Percentiles rank a stretch among this genome's conserved stretches.
These are phyloP conservation scores for Paramecium sonneborni DNA, from an alignment of 73 alveolate species.

Conservation along the genomic window DNA sequence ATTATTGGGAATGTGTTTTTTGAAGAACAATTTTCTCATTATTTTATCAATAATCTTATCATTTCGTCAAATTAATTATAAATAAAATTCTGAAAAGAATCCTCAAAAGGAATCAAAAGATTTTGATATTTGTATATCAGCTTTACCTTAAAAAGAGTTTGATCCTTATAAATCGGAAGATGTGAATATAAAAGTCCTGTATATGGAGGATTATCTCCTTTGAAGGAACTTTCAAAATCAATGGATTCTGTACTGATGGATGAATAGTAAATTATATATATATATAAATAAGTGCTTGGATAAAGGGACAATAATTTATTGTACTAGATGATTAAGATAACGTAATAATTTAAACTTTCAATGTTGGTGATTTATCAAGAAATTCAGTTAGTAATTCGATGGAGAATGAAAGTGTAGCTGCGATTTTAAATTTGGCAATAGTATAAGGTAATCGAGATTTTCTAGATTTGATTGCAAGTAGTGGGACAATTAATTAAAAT, in stretches of 20 bases:
- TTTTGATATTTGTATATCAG: conserved; percentile 4
- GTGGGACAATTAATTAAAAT: not conserved
- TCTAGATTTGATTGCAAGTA: not conserved
- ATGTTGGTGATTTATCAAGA: not conserved
- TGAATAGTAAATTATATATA: not conserved
- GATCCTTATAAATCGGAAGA: not conserved
- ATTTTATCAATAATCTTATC: not conserved
- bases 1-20: not conserved
- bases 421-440: not conserved
- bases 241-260: conserved; percentile 7
- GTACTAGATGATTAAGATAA: conserved; percentile 23
- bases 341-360: conserved; percentile 15
- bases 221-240: not conserved
- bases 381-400: not conserved
- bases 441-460: conserved; percentile 18
- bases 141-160: conserved; percentile 4
- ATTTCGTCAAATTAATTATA: not conserved
- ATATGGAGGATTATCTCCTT: conserved; percentile 38
- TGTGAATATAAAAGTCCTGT: not conserved
- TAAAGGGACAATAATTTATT: conserved; percentile 22
- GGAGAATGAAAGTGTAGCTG: not conserved
- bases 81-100: not conserved
- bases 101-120: not conserved
- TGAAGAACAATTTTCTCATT: not conserved
- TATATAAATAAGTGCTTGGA: conserved; percentile 36